Conservation (phyloP, 2,329 filamentous ascomycete species). For the Exophiala sideris region DNA sequence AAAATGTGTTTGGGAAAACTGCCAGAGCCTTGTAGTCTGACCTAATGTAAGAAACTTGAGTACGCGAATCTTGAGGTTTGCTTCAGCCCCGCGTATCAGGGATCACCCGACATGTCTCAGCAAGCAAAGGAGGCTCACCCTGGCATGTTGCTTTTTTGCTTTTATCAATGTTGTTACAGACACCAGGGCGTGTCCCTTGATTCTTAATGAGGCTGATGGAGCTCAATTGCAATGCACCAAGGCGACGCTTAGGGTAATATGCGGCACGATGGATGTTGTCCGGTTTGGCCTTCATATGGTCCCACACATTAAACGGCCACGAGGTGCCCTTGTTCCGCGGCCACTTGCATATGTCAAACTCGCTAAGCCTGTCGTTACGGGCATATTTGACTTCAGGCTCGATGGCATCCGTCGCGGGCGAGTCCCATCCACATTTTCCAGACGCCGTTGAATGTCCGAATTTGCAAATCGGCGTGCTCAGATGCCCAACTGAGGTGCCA, state of each 20-base stretch:
- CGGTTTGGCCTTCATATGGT: conserved; percentile 20
- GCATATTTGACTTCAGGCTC: conserved; percentile 26
- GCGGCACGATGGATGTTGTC: conserved; percentile 21
- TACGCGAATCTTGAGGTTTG: conserved; percentile 10
- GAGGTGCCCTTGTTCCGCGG: conserved; percentile 22
- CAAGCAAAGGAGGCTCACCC: not conserved
- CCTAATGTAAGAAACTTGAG: conserved; percentile 13
- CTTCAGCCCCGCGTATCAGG: conserved; percentile 17
- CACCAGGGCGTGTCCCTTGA: conserved; percentile 5
- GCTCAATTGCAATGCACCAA: conserved; percentile 17
- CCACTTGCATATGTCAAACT: conserved; percentile 24
- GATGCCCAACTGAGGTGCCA: conserved; percentile 20
- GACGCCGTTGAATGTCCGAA: conserved; percentile 16
- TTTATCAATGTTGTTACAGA: conserved; percentile 14
- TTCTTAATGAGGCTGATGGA: conserved; percentile 11
- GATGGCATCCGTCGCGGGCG: conserved; percentile 16
- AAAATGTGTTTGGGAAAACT: not conserved
- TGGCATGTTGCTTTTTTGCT: not conserved
- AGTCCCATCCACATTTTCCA: conserved; percentile 15
- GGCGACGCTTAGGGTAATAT: conserved; percentile 20
- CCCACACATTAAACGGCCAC: conserved; percentile 21
- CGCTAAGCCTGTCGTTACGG: conserved; percentile 19
- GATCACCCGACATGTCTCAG: conserved; percentile 10
- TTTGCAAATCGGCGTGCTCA: conserved; percentile 23
- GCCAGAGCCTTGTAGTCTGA: not conserved